phyloP scores from a whole-genome alignment of 306 rosid species.

The Fagus crenata region DNA sequence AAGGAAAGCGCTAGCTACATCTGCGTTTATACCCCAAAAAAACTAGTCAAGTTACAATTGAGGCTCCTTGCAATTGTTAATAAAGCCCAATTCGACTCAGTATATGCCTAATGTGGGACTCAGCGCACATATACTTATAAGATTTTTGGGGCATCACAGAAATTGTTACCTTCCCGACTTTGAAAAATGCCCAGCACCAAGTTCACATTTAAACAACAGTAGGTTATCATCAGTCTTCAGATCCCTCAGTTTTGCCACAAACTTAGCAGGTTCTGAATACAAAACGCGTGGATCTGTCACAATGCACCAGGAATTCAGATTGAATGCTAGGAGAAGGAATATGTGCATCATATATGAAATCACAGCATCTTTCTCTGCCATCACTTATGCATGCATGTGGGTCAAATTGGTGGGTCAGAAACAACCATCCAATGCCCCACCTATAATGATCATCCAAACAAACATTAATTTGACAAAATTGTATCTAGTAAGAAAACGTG shows the following conservation, averaged over 20 bases:
- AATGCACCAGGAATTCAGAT: constrained; percentile 21
- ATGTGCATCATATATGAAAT: constrained; percentile 11
- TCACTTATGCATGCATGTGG: background rate
- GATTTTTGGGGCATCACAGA: background rate
- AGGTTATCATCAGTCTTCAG: constrained; percentile 69
- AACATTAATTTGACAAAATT: background rate
- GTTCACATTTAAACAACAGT: constrained; percentile 82
- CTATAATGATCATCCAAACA: background rate
- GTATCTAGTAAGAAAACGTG: background rate
- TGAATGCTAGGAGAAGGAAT: constrained; percentile 5
- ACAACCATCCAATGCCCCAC: constrained; percentile 22
- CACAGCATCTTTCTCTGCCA: constrained; percentile 3
- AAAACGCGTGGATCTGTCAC: constrained; percentile 83
- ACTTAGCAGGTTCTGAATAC: constrained; percentile 92
- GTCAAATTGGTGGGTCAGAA: constrained; percentile 23
- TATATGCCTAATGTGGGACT: no score
- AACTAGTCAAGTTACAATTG: no score
- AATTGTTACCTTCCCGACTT: constrained; percentile 85
- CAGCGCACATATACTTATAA: no score
- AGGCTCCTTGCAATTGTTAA: no score
- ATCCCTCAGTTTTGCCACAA: constrained; percentile 85
- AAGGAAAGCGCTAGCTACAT: no score
- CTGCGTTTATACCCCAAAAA: no score
- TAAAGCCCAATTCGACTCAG: no score
- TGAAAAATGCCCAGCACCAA: constrained; percentile 91